Base-by-base conservation (phyloP, 176 grass and related monocot genomes). In the Raddia distichophylla region DNA sequence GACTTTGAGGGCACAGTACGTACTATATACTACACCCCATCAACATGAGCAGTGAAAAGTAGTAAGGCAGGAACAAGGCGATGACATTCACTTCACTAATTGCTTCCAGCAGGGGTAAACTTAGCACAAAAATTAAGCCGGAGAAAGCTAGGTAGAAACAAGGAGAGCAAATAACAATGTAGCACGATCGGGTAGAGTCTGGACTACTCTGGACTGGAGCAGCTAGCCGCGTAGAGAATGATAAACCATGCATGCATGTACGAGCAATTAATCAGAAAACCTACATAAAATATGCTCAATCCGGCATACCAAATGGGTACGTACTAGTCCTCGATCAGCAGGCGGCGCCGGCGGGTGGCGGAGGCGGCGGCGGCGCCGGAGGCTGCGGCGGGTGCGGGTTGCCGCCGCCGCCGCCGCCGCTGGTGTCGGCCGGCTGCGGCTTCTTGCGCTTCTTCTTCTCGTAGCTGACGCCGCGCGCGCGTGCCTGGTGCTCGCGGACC, bases 391-490 rank as follows among this genome's bases (percentile, higher is more conserved):
- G 74, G 10, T 33, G 44, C 27, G 52, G 2, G 15, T 42, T 54
- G 37, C 57, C 10, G 14, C 73, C 49, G 16, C 79, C 49, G 16
- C 79, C 34, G 47, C 47, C 3, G 50, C 27, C 32, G 70, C 37
- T 43, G 2, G 47, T 37, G 8, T 82, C 72, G 1, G n/a, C 22
- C 34, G 32, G 73, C 66, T 55, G 60, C 83, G 79, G 20, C 64
- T 90, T 90, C 88, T 90, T 90, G 67, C 88, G 88, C 83, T 90
- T 90, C 83, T 86, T 90, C 79, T 90, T 90, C 67, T 90, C 88
- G 73, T 90, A 90, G 79, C 88, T 90, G 67, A 90, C 88, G 51
- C 88, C 87, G 60, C 88, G 83, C 51, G 88, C 88, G 67, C 88
- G 88, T 2, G 88, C 67, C 78, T 86, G 88, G 51, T 90, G 88